These are phyloP conservation scores for Fusarium bulbicola DNA, from an alignment of 2,329 filamentous ascomycete species.

Conservation along the genomic window DNA sequence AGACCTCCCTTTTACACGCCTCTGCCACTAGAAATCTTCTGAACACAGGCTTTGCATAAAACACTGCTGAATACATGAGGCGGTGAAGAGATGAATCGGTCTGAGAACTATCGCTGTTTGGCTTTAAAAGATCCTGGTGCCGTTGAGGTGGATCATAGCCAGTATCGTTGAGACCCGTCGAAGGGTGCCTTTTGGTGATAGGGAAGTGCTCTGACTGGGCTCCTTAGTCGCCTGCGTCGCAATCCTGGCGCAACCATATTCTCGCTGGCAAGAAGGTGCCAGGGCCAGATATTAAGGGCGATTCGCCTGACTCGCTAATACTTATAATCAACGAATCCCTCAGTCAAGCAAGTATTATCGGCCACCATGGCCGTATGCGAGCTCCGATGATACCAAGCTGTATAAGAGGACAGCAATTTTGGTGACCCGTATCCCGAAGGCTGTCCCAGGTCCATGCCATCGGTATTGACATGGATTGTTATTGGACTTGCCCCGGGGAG, in stretches of 20 bases:
- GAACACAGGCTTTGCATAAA: conserved; percentile 36
- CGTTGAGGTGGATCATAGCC: conserved; percentile 36
- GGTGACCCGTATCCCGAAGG: conserved; percentile 17
- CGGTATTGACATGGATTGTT: conserved; percentile 38
- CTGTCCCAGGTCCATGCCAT: conserved; percentile 45
- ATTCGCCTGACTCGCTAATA: conserved; percentile 1
- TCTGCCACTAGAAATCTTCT: conserved; percentile 37
- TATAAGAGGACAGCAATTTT: conserved; percentile 14
- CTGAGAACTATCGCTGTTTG: conserved; percentile 37
- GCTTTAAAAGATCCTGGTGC: conserved; percentile 25
- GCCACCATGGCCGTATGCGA: conserved; percentile 1
- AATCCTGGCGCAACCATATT: conserved; percentile 18
- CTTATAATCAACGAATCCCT: conserved; percentile 10
- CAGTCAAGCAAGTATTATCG: background rate
- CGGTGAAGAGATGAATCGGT: conserved; percentile 41
- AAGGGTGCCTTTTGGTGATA: conserved; percentile 24
- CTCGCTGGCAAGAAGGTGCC: background rate
- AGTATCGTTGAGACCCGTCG: conserved; percentile 29
- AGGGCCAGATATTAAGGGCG: conserved; percentile 5
- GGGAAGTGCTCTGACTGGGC: conserved; percentile 19
- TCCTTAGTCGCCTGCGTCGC: conserved; percentile 10
- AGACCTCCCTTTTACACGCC: conserved; percentile 31
- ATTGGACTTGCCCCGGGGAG: conserved; percentile 20
- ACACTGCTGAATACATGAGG: conserved; percentile 36
- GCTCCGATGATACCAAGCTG: conserved; percentile 11